phyloP scores from a whole-genome alignment of 139 green algal species.

The Gonium pectorale region DNA sequence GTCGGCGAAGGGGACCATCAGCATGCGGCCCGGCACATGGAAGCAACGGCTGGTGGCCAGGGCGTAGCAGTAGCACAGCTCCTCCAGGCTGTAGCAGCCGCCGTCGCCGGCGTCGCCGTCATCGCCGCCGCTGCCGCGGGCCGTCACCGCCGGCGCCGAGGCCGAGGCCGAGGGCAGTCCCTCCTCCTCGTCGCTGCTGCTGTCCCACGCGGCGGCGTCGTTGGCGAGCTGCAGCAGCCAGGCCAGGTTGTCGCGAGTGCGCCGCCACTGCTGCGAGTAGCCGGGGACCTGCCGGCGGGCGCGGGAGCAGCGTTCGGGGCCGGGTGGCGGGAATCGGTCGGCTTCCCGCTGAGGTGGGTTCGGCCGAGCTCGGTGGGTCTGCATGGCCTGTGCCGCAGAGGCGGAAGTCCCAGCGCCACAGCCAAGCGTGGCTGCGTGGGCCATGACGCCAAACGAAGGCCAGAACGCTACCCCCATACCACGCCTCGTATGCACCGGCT shows the following conservation, averaged over 20 bases:
- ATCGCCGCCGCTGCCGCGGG: neutral
- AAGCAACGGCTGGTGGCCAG: constrained; percentile 15
- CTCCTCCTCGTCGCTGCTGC: neutral
- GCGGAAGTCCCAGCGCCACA: too few relatives aligned
- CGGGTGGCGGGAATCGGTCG: too few relatives aligned
- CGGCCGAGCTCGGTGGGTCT: too few relatives aligned
- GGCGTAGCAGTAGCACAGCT: constrained; percentile 16
- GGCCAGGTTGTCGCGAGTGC: constrained; percentile 1
- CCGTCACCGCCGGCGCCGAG: neutral
- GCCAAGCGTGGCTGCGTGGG: too few relatives aligned
- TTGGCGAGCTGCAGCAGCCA: neutral
- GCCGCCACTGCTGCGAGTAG: constrained; percentile 1
- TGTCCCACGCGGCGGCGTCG: neutral
- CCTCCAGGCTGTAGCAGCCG: neutral
- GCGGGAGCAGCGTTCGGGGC: too few relatives aligned
- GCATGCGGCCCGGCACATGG: constrained; percentile 12
- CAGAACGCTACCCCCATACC: too few relatives aligned
- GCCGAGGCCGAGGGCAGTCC: too few relatives aligned
- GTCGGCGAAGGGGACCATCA: neutral
- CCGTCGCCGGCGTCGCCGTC: neutral
- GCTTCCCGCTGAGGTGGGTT: too few relatives aligned
- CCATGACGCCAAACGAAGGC: too few relatives aligned
- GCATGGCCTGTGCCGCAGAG: too few relatives aligned
- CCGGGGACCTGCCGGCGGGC: neutral
- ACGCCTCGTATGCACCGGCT: too few relatives aligned